A percentile compares a stretch with the other conserved stretches of the same genome.
Conservation (phyloP, 306 rosid species). For the Ormosia semicastrata region DNA sequence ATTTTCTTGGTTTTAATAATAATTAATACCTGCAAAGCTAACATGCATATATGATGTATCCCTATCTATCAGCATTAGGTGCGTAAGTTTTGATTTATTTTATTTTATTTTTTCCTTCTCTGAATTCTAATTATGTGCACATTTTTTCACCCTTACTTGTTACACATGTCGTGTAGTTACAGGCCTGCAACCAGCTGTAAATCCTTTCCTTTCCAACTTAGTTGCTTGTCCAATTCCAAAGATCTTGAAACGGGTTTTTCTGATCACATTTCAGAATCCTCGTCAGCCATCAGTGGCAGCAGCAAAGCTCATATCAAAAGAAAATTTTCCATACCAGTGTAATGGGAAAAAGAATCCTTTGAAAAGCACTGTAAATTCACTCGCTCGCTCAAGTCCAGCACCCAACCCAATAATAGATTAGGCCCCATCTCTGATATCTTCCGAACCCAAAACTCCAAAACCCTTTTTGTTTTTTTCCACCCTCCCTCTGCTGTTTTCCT, state of each 20-base stretch:
- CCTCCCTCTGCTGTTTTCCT: constrained; percentile 32
- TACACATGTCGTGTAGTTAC: background rate
- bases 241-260: constrained; percentile 20
- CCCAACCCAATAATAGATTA: constrained; percentile 27
- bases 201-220: constrained; percentile 2
- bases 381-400: constrained; percentile 33
- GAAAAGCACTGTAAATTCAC: constrained; percentile 24
- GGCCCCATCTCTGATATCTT: constrained; percentile 52
- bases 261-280: constrained; percentile 35
- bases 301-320: constrained; percentile 5
- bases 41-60: constrained; percentile 41
- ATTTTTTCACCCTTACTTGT: background rate
- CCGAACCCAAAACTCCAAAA: constrained; percentile 42
- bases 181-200: constrained; percentile 29
- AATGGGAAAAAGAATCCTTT: background rate
- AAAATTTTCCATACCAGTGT: constrained; percentile 30
- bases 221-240: constrained; percentile 36
- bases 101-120: background rate
- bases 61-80: constrained; percentile 28
- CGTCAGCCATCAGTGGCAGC: constrained; percentile 16
- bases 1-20: constrained; percentile 10
- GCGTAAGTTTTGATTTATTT: background rate
- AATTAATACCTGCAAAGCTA: constrained; percentile 35
- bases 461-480: constrained; percentile 40
- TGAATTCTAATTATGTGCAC: background rate